Evolutionary conservation across 805 yeast genomes (phyloP).

Genomic region (Blastobotrys mokoenaii): DNA sequence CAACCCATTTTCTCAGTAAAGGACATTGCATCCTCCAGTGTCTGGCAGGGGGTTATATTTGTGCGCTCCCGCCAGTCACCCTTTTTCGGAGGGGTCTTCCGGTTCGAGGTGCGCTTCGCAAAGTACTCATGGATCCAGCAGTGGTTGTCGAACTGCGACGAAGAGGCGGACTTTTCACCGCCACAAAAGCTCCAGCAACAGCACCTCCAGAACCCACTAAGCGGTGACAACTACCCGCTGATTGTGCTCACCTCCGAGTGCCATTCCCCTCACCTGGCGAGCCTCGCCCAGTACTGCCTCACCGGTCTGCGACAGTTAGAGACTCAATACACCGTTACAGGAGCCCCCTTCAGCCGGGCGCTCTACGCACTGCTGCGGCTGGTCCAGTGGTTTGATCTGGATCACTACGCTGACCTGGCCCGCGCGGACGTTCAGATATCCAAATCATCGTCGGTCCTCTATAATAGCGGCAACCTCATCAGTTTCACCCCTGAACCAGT

Average conservation of each 20-base stretch:
- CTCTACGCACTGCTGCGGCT: conserved; percentile 5
- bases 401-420: conserved; percentile 1
- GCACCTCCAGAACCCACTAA: not conserved
- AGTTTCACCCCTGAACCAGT: conserved; percentile 1
- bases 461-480: conserved; percentile 6
- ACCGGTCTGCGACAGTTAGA: conserved; percentile 3
- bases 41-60: conserved; percentile 11
- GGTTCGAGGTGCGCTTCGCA: conserved; percentile 7
- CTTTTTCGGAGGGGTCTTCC: conserved; percentile 7
- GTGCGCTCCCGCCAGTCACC: conserved; percentile 4
- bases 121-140: conserved; percentile 4
- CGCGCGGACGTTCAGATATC: conserved; percentile 4
- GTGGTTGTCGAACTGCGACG: not conserved
- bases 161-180: not conserved
- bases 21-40: not conserved
- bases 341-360: conserved; percentile 3
- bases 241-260: conserved; percentile 3
- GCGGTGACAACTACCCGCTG: conserved; percentile 3
- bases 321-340: not conserved
- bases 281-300: conserved; percentile 8
- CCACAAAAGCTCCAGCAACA: not conserved
- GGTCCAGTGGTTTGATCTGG: conserved; percentile 7
- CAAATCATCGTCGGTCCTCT: conserved; percentile 5
- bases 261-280: conserved; percentile 1
- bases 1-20: not conserved